A percentile compares a stretch with the other conserved stretches of the same genome.
phyloP scores from a whole-genome alignment of 1,284 basidiomycete genomes.

The Ustilago trichophora region DNA sequence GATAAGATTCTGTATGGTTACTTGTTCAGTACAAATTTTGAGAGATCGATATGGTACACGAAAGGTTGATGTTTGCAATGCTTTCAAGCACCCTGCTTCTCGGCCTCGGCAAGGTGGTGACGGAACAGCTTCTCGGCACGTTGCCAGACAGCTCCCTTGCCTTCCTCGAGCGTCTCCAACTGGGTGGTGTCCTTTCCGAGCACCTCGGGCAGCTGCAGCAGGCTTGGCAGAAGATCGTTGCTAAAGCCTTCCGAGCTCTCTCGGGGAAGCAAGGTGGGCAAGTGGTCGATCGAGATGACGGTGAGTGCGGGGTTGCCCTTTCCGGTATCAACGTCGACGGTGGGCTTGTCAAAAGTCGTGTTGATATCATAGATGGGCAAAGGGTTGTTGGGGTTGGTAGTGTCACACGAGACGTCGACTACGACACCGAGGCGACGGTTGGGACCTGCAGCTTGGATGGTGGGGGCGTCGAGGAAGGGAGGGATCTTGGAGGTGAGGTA shows the following conservation, averaged over 20 bases:
- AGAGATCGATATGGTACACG: too few relatives aligned
- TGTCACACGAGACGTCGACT: constrained; percentile 99
- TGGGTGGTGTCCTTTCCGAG: constrained; percentile 51
- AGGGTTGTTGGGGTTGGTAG: constrained; percentile 98
- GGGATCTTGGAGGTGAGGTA: constrained; percentile 91
- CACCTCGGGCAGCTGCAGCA: constrained; percentile 59
- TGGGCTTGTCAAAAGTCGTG: constrained; percentile 93
- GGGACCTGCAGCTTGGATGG: constrained; percentile 78
- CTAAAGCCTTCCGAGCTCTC: constrained; percentile 98
- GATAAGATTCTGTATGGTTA: too few relatives aligned
- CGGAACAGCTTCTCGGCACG: constrained; percentile 88
- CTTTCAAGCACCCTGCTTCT: constrained; percentile 31
- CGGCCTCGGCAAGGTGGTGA: constrained; percentile 72
- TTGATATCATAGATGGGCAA: constrained; percentile 95
- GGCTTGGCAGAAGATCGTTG: constrained; percentile 83
- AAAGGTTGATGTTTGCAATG: too few relatives aligned
- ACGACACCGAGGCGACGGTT: constrained; percentile 80
- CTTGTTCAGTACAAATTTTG: too few relatives aligned
- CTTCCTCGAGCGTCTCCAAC: constrained; percentile 47
- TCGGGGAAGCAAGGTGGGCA: constrained; percentile 92
- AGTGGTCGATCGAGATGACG: constrained; percentile 97
- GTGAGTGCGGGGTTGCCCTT: constrained; percentile 70
- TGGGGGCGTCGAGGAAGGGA: constrained; percentile 81
- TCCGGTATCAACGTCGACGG: constrained; percentile 76
- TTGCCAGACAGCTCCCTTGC: constrained; percentile 76